Base-by-base conservation (phyloP, 805 yeast species). In the Pichia membranifaciens region DNA sequence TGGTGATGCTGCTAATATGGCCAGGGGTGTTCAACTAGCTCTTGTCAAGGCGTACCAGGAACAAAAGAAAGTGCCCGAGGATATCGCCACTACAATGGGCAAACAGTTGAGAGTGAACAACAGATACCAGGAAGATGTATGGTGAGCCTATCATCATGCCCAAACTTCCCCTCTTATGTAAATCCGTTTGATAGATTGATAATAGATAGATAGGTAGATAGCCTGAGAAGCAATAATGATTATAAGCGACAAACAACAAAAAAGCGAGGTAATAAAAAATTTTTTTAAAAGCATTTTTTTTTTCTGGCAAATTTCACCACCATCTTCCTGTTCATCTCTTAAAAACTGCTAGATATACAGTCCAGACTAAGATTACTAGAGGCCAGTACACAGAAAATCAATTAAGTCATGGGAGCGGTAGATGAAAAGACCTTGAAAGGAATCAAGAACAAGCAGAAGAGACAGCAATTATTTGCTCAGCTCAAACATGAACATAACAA, bases 1-100 rank as follows among this genome's bases (percentile, higher is more conserved):
- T 75, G 99, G 98, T 63, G 98, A 93, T 70, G 98, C 99, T 22
- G 78, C 85, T 25, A 79, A 78, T 54, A 93, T 91, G 99, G 96
- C 98, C 4, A 84, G 91, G 68, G 96, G 89, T 61, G 98, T 91
- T 9, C 89, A 86, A 58, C 65, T 72, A 39, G 73, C 91, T 1
- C 72, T 91, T 50, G 74, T 74, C 13, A 71, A 75, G 52, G 82
- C 93, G 49, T 63, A 90, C 41, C 66, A 81, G 40, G 64, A 75
- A 47, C 78, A 79, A 54, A 82, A 90, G 59, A 76, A 74, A n/a
- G 67, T 88, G 25, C 54, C 82, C 6, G 75, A 73, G 49, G 84
- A 76, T 31, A 81, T 79, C 54, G 96, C 96, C 13, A 76, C 78
- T 46, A 93, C 84, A 50, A 72, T 85, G 60, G 75, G 88, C 50